Evolutionary conservation across 768 basidiomycete species (phyloP), one percentile per base, ranked within the genome.

Genomic region (Trametes meyenii): DNA sequence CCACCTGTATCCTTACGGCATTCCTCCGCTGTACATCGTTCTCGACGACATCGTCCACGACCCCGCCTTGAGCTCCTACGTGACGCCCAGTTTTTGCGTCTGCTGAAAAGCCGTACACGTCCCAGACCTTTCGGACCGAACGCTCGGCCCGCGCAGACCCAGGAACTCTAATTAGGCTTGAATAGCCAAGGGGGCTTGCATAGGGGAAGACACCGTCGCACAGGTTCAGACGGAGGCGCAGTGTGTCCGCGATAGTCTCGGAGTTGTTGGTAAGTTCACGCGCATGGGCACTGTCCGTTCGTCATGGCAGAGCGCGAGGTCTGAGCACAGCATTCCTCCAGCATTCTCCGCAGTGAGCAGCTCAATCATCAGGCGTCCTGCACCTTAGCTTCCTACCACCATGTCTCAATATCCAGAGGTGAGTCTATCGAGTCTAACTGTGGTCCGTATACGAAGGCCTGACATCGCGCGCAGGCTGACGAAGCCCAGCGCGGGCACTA

Each of bases 401-500:
- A 81, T 81, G 79, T 79, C 79, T 19, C 72, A 71, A 35, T 79
- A 79, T 50, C 74, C 71, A 50, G 77, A 80, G 65, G 79, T 76
- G 60, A 65, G 75, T 71, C 17, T 45, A 52, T 59, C 14, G 11
- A 33, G 5, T 17, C n/a, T 5, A 50, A 52, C 2, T 23, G n/a
- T 3, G 38, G 21, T 16, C 48, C 29, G 6, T 29, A 35, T 33
- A 33, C 29, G 29, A 33, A 33, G 29, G 29, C 36, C 17, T 19
- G 58, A 56, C 65, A 62, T 39, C 16, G 40, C 35, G 62, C 23
- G 33, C 55, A 89, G 85, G 81, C 84, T 4, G 86, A 90, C 71
- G 86, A 89, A 72, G 83, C 78, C 14, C 87, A 87, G 64, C 79
- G 75, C 17, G 73, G 82, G 29, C 82, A 81, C 58, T 88, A 89